These are phyloP conservation scores for Ogataea hybrid DNA, from an alignment of 1,139 yeast genomes.

Conservation along the genomic window DNA sequence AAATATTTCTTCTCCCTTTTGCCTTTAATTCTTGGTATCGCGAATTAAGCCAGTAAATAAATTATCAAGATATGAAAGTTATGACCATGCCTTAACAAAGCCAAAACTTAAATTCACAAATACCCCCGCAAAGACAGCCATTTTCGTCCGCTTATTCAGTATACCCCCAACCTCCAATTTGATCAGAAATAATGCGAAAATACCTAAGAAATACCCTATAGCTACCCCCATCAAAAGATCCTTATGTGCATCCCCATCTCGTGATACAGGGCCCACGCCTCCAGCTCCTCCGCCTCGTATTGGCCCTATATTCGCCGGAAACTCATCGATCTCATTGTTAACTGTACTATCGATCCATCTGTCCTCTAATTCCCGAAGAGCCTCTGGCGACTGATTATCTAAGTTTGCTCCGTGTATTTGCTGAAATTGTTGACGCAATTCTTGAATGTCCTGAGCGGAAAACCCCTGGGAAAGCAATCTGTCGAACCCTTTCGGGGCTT, in stretches of 20 bases:
- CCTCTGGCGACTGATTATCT: constrained; percentile 32
- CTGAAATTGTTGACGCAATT: constrained; percentile 71
- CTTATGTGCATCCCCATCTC: constrained; percentile 44
- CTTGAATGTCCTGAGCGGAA: constrained; percentile 68
- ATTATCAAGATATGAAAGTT: not conserved
- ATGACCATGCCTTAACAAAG: constrained; percentile 34
- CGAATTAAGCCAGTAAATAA: not conserved
- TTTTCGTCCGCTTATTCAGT: constrained; percentile 56
- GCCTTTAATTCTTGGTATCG: not conserved
- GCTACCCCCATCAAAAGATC: constrained; percentile 63
- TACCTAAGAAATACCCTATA: constrained; percentile 64
- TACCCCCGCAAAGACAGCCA: constrained; percentile 64
- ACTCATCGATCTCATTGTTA: constrained; percentile 41
- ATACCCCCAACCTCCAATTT: constrained; percentile 52
- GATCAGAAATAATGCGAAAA: constrained; percentile 54
- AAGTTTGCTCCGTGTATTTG: constrained; percentile 55
- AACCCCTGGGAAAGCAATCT: constrained; percentile 81
- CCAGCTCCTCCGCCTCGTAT: constrained; percentile 14
- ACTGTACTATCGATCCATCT: constrained; percentile 88
- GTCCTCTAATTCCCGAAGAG: constrained; percentile 70
- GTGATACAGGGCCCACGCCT: constrained; percentile 22
- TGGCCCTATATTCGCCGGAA: constrained; percentile 29
- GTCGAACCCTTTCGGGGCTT: constrained; percentile 85
- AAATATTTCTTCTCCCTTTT: not conserved
- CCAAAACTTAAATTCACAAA: constrained; percentile 58